Percentiles rank a stretch among this genome's conserved stretches.
These are phyloP conservation scores for Penicillium macrosclerotiorum DNA, from an alignment of 495 filamentous ascomycete species.

Conservation along the genomic window DNA sequence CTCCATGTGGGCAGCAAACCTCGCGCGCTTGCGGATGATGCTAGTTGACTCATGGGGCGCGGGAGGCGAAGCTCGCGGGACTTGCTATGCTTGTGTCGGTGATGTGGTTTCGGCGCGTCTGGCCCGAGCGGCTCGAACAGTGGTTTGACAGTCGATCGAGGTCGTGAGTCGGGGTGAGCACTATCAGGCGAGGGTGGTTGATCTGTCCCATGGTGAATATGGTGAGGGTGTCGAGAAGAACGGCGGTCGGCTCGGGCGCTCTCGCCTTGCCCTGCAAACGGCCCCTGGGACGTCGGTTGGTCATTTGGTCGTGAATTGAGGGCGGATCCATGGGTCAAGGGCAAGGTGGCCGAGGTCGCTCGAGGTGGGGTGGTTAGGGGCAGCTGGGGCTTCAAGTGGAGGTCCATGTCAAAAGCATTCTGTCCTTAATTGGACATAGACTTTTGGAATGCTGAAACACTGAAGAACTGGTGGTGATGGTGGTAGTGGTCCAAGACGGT, in stretches of 20 bases:
- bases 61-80: conserved; percentile 37
- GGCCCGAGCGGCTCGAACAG: conserved; percentile 17
- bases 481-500: neutral
- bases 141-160: neutral
- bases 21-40: conserved; percentile 33
- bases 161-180: neutral
- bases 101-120: conserved; percentile 20
- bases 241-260: neutral
- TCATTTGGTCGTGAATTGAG: conserved; percentile 15
- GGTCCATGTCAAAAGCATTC: conserved; percentile 21
- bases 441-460: neutral
- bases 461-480: neutral
- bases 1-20: conserved; percentile 37
- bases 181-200: neutral
- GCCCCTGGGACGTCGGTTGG: conserved; percentile 13
- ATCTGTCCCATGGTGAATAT: neutral
- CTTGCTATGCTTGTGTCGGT: conserved; percentile 36
- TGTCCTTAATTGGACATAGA: too few species aligned
- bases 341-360: conserved; percentile 19
- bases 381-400: conserved; percentile 8
- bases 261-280: conserved; percentile 14
- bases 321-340: conserved; percentile 31
- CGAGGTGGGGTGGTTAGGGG: conserved; percentile 12
- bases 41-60: conserved; percentile 38
- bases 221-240: neutral